Percentiles rank a stretch among this genome's conserved stretches.
These are phyloP conservation scores for Diplogelasinospora grovesii DNA, from an alignment of 495 filamentous ascomycete genomes.

Conservation along the genomic window DNA sequence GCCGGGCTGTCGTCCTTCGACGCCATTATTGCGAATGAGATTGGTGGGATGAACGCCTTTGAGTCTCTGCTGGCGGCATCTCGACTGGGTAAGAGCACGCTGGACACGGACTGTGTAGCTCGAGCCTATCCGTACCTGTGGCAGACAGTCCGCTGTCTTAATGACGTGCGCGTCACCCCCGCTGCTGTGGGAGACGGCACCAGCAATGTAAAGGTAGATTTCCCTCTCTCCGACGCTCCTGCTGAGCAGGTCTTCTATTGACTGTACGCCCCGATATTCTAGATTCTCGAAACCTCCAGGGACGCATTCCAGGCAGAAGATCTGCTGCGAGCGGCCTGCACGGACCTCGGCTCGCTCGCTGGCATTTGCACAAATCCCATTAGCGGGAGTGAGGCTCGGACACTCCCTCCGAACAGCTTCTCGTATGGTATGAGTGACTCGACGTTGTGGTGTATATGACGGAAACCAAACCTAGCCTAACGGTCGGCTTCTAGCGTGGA, in stretches of 20 bases:
- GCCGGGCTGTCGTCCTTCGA: no score
- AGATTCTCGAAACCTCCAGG: slow-evolving; percentile 36
- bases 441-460: no score
- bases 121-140: slow-evolving; percentile 51
- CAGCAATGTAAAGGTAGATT: no score
- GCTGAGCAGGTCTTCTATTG: no score
- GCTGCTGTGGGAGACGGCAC: slow-evolving; percentile 46
- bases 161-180: slow-evolving; percentile 44
- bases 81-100: slow-evolving; percentile 39
- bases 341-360: slow-evolving; percentile 42
- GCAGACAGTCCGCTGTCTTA: no score
- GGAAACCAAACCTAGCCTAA: no score
- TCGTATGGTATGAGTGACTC: no score
- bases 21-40: slow-evolving; percentile 45
- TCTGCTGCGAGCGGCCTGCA: slow-evolving; percentile 35
- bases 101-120: slow-evolving; percentile 51
- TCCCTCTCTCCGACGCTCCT: no score
- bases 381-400: slow-evolving; percentile 44
- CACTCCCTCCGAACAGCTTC: slow-evolving; percentile 45
- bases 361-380: slow-evolving; percentile 40
- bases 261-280: no score
- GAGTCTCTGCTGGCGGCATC: no score
- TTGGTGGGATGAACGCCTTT: slow-evolving; percentile 50
- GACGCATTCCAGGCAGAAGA: slow-evolving; percentile 33
- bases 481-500: no score